These are phyloP conservation scores for Phytopythium aichiense DNA, from an alignment of 352 stramenopile genomes.

Conservation along the genomic window DNA sequence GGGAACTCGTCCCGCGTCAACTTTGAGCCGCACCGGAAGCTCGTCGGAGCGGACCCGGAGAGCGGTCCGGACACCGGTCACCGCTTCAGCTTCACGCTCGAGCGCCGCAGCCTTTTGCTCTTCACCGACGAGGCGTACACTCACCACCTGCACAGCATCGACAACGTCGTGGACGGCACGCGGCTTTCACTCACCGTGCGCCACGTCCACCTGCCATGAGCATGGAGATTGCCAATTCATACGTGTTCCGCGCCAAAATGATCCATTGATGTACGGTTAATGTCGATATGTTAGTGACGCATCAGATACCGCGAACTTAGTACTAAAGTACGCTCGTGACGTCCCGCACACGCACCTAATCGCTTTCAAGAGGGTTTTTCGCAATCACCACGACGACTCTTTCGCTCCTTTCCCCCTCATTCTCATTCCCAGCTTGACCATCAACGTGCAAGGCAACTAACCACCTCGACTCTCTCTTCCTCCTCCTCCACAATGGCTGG, in stretches of 20 bases:
- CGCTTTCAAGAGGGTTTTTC: slow-evolving; percentile 4
- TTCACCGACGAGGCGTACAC: slow-evolving; percentile 60
- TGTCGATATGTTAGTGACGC: background rate
- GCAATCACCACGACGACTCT: background rate
- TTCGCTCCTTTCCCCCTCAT: background rate
- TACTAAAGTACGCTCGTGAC: background rate
- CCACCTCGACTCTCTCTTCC: too few species aligned
- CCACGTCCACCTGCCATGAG: slow-evolving; percentile 28
- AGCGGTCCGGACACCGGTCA: background rate
- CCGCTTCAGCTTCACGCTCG: slow-evolving; percentile 36
- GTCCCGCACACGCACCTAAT: background rate
- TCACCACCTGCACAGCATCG: slow-evolving; percentile 57
- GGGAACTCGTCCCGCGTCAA: slow-evolving; percentile 48
- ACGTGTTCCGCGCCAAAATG: background rate
- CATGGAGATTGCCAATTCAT: background rate
- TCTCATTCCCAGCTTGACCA: background rate
- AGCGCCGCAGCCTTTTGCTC: slow-evolving; percentile 48
- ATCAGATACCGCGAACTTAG: background rate
- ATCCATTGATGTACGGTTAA: background rate
- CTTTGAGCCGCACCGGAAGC: slow-evolving; percentile 51
- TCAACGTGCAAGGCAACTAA: background rate
- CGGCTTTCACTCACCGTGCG: slow-evolving; percentile 61
- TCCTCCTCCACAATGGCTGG: background rate
- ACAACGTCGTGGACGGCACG: slow-evolving; percentile 36
- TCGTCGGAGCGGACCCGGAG: slow-evolving; percentile 2